These are phyloP conservation scores for Tolypocladium album DNA, from an alignment of 2,329 filamentous ascomycete genomes.

Conservation along the genomic window DNA sequence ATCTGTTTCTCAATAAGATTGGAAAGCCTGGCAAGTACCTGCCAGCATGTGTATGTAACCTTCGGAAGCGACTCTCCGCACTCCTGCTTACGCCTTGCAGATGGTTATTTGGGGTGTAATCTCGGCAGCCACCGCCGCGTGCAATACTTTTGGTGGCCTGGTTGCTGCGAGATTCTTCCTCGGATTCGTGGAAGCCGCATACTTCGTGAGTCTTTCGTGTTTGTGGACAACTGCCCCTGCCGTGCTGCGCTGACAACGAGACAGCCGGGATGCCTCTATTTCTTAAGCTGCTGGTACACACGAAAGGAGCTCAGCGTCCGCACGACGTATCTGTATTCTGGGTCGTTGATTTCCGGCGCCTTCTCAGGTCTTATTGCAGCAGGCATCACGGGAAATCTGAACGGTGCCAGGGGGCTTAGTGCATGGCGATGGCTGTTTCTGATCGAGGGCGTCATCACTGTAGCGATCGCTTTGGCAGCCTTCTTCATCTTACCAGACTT, in stretches of 20 bases:
- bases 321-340: slow-evolving; percentile 56
- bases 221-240: background rate
- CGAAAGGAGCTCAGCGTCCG: slow-evolving; percentile 56
- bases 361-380: slow-evolving; percentile 58
- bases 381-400: slow-evolving; percentile 56
- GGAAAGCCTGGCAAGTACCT: slow-evolving; percentile 36
- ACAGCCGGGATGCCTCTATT: slow-evolving; percentile 51
- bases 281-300: slow-evolving; percentile 57
- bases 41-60: slow-evolving; percentile 25
- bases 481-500: slow-evolving; percentile 39
- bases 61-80: slow-evolving; percentile 7
- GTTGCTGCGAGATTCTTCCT: slow-evolving; percentile 26
- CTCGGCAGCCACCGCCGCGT: slow-evolving; percentile 26
- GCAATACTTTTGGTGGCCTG: slow-evolving; percentile 19
- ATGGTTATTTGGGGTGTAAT: slow-evolving; percentile 17
- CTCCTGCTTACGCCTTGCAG: background rate
- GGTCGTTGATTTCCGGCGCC: slow-evolving; percentile 58
- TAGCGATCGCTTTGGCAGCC: slow-evolving; percentile 45
- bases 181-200: slow-evolving; percentile 27
- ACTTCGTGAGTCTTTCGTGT: slow-evolving; percentile 23
- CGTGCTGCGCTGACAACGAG: background rate
- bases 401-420: slow-evolving; percentile 43
- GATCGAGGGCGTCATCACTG: slow-evolving; percentile 56
- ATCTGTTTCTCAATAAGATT: slow-evolving; percentile 40
- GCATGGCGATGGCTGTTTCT: slow-evolving; percentile 49